Conservation (phyloP, 225 moss, liverwort and hornwort genomes). For the Polytrichum formosum region DNA sequence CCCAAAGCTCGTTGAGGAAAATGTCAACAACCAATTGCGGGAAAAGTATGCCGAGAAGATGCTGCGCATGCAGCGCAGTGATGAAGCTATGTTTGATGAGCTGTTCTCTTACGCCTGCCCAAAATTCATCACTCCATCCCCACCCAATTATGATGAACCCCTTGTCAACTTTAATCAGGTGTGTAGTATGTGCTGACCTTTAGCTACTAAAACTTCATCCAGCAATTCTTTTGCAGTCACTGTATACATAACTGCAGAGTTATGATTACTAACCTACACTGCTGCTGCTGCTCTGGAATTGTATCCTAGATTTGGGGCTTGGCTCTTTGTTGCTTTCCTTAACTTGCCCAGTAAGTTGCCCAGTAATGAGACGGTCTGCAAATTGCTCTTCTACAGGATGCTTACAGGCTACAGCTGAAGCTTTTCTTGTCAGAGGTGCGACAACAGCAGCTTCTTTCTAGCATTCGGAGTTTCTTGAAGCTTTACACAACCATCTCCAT, state of each 20-base stretch:
- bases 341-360: no score
- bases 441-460: conserved; percentile 92
- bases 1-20: conserved; percentile 92
- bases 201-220: no score
- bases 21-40: conserved; percentile 91
- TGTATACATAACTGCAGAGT: conserved; percentile 2
- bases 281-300: no score
- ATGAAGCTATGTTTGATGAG: conserved; percentile 93
- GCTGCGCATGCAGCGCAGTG: conserved; percentile 96
- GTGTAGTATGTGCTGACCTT: neutral
- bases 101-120: conserved; percentile 97
- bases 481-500: conserved; percentile 95
- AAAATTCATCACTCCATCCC: conserved; percentile 97
- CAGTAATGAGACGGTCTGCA: no score
- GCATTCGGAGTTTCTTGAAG: conserved; percentile 93
- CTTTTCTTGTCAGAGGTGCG: conserved; percentile 97
- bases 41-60: conserved; percentile 99
- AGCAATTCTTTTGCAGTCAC: no score
- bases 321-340: no score
- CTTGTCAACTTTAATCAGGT: conserved; percentile 98
- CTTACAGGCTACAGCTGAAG: conserved; percentile 95
- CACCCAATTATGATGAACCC: conserved; percentile 93
- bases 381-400: conserved; percentile 53
- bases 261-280: no score
- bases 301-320: no score